Percentiles rank a stretch among this genome's conserved stretches.
These are phyloP conservation scores for Helenozyma baotianmanensis DNA, from an alignment of 805 yeast species.

Conservation along the genomic window DNA sequence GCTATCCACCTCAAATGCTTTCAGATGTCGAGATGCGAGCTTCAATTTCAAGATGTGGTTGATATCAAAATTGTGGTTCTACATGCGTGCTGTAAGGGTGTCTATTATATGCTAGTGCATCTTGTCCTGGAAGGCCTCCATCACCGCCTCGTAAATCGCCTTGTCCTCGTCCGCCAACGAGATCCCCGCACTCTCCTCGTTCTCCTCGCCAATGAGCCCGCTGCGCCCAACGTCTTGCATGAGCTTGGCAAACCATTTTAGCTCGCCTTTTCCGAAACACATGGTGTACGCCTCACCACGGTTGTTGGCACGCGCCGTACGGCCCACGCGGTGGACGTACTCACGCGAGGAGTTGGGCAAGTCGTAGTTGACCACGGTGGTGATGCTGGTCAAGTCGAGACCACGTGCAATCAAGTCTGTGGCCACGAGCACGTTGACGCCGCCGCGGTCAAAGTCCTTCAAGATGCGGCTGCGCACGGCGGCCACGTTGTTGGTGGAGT, in stretches of 20 bases:
- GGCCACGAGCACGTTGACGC: slow-evolving; percentile 55
- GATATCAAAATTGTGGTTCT: too few species aligned
- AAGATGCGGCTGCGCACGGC: slow-evolving; percentile 52
- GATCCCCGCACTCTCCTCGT: slow-evolving; percentile 5
- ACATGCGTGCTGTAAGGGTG: too few species aligned
- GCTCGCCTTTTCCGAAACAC: slow-evolving; percentile 75
- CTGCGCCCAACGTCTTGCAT: slow-evolving; percentile 47
- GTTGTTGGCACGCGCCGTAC: slow-evolving; percentile 92
- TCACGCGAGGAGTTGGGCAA: slow-evolving; percentile 85
- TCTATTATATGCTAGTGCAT: too few species aligned
- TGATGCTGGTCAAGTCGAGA: slow-evolving; percentile 68
- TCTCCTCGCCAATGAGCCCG: slow-evolving; percentile 13
- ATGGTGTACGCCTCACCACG: slow-evolving; percentile 71
- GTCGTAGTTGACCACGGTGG: slow-evolving; percentile 84
- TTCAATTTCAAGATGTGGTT: too few species aligned
- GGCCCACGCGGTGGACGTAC: slow-evolving; percentile 92
- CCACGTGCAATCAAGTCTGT: slow-evolving; percentile 98
- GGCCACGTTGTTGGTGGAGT: slow-evolving; percentile 51
- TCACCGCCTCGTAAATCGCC: slow-evolving; percentile 20
- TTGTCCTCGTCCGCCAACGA: slow-evolving; percentile 22
- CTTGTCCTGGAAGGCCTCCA: slow-evolving; percentile 23
- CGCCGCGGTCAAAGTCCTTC: slow-evolving; percentile 52
- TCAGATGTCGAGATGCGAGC: too few species aligned
- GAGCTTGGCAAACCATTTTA: slow-evolving; percentile 52
- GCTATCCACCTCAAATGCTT: too few species aligned